Conservation (phyloP, 495 filamentous ascomycete species). For the Trichoderma virens region DNA sequence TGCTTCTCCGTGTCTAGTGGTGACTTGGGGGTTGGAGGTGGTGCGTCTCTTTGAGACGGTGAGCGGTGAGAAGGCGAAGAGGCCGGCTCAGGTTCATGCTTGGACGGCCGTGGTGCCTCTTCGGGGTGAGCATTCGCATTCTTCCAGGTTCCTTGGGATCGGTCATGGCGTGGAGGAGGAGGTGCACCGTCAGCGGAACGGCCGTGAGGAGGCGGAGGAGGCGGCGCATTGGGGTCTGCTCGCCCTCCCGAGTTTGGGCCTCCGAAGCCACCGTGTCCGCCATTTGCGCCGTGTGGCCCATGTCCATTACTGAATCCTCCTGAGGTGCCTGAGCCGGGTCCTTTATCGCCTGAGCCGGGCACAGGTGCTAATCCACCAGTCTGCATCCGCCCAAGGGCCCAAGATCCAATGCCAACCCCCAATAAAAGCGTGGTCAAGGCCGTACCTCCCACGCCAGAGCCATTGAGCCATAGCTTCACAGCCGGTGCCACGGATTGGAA, state of each 20-base stretch:
- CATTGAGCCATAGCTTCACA: constrained; percentile 57
- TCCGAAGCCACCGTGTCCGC: constrained; percentile 18
- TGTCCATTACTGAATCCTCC: constrained; percentile 14
- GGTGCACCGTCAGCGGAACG: not conserved
- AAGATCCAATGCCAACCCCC: constrained; percentile 65
- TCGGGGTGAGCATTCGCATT: constrained; percentile 16
- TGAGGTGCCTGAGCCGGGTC: constrained; percentile 22
- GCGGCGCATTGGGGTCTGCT: constrained; percentile 26
- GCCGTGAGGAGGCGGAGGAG: constrained; percentile 34
- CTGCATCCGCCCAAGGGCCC: constrained; percentile 64
- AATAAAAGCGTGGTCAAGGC: constrained; percentile 55
- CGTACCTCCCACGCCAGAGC: constrained; percentile 53
- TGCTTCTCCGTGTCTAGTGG: not conserved
- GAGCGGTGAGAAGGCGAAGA: constrained; percentile 14
- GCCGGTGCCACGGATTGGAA: constrained; percentile 62
- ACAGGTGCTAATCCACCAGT: constrained; percentile 28
- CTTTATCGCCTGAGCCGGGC: not conserved
- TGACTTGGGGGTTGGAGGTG: constrained; percentile 5
- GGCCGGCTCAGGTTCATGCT: constrained; percentile 15
- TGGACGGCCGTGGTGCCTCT: constrained; percentile 16
- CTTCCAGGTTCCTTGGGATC: constrained; percentile 38
- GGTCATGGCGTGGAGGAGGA: constrained; percentile 24
- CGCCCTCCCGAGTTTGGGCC: constrained; percentile 17
- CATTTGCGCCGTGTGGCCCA: constrained; percentile 18
- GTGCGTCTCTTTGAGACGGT: constrained; percentile 10